A percentile compares a stretch with the other conserved stretches of the same genome.
These are phyloP conservation scores for Ceratocystis lukuohia DNA, from an alignment of 2,329 filamentous ascomycete genomes.

Conservation along the genomic window DNA sequence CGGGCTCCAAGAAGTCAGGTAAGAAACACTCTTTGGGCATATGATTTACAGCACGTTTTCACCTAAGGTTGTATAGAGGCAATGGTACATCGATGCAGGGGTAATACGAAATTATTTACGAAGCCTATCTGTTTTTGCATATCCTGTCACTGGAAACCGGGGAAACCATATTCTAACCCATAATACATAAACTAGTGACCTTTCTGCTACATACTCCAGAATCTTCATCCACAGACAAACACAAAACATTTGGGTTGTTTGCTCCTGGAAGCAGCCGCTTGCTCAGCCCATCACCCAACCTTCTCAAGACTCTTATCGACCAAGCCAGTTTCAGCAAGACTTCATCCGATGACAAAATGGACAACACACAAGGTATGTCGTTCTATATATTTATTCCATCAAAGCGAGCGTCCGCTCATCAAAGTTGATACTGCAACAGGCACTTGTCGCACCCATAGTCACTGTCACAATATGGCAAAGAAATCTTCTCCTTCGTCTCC, in stretches of 20 bases:
- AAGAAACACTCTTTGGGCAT: neutral
- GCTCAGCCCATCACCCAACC: neutral
- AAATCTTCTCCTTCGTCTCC: neutral
- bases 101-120: too few relatives aligned
- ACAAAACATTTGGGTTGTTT: constrained; percentile 9
- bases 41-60: neutral
- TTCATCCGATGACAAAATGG: neutral
- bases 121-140: neutral
- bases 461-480: neutral
- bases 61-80: neutral
- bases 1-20: neutral
- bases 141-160: neutral
- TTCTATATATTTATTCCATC: neutral
- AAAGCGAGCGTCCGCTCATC: neutral
- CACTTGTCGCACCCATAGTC: neutral
- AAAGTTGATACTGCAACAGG: neutral
- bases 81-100: too few relatives aligned
- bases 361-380: neutral
- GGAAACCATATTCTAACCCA: neutral
- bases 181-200: neutral
- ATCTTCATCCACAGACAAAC: constrained; percentile 11
- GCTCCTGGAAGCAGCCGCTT: neutral
- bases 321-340: constrained; percentile 10
- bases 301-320: constrained; percentile 9
- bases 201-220: neutral